Base-by-base conservation (phyloP, 208 protist species). In the Acanthamoeba sp. region DNA sequence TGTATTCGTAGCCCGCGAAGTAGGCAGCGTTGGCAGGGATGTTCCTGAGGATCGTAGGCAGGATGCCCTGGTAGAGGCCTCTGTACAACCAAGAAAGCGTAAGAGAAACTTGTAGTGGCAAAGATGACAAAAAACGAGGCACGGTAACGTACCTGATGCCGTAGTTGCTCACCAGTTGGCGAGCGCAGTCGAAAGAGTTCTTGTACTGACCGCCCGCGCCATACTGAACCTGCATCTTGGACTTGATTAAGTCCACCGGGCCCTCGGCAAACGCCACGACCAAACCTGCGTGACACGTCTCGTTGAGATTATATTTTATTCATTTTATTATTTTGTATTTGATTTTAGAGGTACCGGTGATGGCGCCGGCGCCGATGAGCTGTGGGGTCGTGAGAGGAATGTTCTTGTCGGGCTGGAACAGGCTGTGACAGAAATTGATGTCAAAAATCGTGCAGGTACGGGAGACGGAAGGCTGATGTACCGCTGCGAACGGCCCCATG, bases 1-100 rank as follows among this genome's bases (percentile, higher is more conserved):
- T 55, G 52, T 84, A 57, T 71, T 97, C 96, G 91, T 97, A 97
- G 22, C 89, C 87, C 10, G 48, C 50, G 66, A 97, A 97, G 94
- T 97, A 94, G 50, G 71, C 91, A 50, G 48, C 94, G 18, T 96
- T 87, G 50, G 69, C 64, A n/a, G 91, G 91, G 64, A 94, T 66
- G 71, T 94, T 69, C 36, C 91, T 52, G 32, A 82, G 38, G 4
- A 94, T 42, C 14, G 91, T 94, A 3, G 71, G 69, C 20, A 29
- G 1, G 64, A 85, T 59, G 64, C 91, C 91, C 40, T 85, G 91
- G 38, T 87, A 94, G 34, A 85, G 9, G 59, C 88, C 88, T 27
- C 73, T 84, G 6, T 52, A 34, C 14, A 52, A 38, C 3, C 9
- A 29, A 84, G 18, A 73, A 27, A 80, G 4, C n/a, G 42, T 16